Evolutionary conservation across 192 early-diverging fungal species (phyloP).

Genomic region (Coemansia erecta): DNA sequence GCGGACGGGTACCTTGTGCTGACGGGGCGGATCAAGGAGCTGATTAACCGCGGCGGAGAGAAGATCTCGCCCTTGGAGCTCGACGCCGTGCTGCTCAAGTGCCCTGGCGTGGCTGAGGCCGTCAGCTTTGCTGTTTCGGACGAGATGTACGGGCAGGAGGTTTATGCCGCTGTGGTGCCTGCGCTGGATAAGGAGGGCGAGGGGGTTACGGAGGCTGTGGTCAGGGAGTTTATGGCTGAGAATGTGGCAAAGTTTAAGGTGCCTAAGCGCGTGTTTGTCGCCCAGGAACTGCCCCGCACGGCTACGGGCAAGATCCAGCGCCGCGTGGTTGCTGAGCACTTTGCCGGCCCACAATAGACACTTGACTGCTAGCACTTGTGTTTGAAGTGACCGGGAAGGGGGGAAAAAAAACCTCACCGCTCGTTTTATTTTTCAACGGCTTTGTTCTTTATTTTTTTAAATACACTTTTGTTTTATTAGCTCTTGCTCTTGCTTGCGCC

Average conservation of each 20-base stretch:
- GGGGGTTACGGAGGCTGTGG: conserved; percentile 55
- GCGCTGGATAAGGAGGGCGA: conserved; percentile 51
- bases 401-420: no score
- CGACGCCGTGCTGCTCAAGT: conserved; percentile 66
- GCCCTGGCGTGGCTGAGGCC: conserved; percentile 69
- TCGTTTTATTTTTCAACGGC: no score
- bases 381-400: no score
- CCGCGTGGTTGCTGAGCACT: conserved; percentile 59
- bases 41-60: conserved; percentile 89
- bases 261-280: conserved; percentile 69
- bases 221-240: conserved; percentile 52
- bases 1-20: conserved; percentile 73
- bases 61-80: conserved; percentile 89
- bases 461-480: neutral
- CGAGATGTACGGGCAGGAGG: conserved; percentile 81
- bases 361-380: neutral
- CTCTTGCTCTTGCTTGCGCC: neutral
- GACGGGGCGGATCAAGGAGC: conserved; percentile 85
- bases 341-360: conserved; percentile 48
- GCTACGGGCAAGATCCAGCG: conserved; percentile 76
- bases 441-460: no score
- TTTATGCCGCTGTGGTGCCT: conserved; percentile 70
- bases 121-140: conserved; percentile 73
- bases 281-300: conserved; percentile 63
- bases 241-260: conserved; percentile 70